Conservation (phyloP, 1,284 basidiomycete genomes). For the Coriolopsis trogii region DNA sequence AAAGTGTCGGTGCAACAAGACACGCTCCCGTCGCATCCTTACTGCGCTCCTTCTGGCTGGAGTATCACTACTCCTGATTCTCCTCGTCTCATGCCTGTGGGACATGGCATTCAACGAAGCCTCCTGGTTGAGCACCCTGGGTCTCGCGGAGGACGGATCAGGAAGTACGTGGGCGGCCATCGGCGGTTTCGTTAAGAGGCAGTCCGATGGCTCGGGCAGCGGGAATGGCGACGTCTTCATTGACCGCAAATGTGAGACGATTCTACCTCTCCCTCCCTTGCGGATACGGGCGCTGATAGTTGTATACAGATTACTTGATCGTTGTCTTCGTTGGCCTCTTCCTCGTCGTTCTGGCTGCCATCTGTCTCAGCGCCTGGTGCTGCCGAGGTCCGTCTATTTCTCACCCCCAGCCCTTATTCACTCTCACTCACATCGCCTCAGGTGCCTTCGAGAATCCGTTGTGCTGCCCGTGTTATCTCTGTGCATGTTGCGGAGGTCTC, state of each 20-base stretch:
- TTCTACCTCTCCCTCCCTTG: background rate
- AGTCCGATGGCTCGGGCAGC: slow-evolving; percentile 5
- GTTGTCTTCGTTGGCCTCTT: slow-evolving; percentile 24
- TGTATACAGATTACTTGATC: slow-evolving; percentile 21
- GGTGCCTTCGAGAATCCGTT: slow-evolving; percentile 24
- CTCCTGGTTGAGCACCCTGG: slow-evolving; percentile 13
- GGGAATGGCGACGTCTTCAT: slow-evolving; percentile 14
- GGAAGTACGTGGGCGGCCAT: slow-evolving; percentile 18
- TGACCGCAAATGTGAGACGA: slow-evolving; percentile 17
- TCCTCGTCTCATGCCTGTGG: slow-evolving; percentile 13
- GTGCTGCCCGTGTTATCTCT: slow-evolving; percentile 26
- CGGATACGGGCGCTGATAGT: background rate
- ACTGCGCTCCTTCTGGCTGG: slow-evolving; percentile 10
- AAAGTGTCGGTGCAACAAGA: slow-evolving; percentile 14
- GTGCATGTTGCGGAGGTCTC: slow-evolving; percentile 26
- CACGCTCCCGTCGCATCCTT: slow-evolving; percentile 12
- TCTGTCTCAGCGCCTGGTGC: slow-evolving; percentile 26
- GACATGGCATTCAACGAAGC: slow-evolving; percentile 16
- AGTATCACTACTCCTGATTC: slow-evolving; percentile 9
- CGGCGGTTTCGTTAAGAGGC: slow-evolving; percentile 22
- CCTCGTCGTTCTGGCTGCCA: slow-evolving; percentile 20
- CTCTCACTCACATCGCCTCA: too few relatives aligned
- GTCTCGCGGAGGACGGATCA: slow-evolving; percentile 11
- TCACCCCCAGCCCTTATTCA: too few relatives aligned
- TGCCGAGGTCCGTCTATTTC: slow-evolving; percentile 15